A percentile compares a stretch with the other conserved stretches of the same genome.
These are phyloP conservation scores for Colletotrichum sp. DNA, from an alignment of 2,329 filamentous ascomycete genomes.

Conservation along the genomic window DNA sequence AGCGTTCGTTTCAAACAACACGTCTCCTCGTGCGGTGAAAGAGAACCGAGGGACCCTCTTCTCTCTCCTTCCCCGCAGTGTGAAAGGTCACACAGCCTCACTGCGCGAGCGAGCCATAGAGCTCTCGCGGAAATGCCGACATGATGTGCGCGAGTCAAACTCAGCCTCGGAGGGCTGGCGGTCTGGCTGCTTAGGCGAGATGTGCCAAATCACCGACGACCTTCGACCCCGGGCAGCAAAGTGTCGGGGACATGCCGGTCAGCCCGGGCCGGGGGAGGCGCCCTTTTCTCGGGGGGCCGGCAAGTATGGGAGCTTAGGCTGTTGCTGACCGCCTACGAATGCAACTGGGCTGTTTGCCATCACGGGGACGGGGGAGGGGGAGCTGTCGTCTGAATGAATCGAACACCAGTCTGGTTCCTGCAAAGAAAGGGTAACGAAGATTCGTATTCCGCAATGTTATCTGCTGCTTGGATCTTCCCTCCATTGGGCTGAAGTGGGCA, in stretches of 20 bases:
- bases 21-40: not conserved
- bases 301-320: not conserved
- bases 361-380: not conserved
- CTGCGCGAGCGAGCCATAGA: not conserved
- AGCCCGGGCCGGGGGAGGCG: not conserved
- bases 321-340: not conserved
- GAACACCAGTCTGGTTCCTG: not conserved
- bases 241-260: not conserved
- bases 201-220: not conserved
- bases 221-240: not conserved
- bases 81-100: not conserved
- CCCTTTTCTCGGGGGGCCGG: not conserved
- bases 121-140: not conserved
- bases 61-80: not conserved
- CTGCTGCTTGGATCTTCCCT: not conserved
- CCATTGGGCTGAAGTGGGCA: not conserved
- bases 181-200: not conserved
- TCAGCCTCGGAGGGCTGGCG: not conserved
- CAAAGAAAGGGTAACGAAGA: not conserved
- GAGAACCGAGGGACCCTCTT: not conserved
- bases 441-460: not conserved
- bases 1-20: not conserved
- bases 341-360: not conserved
- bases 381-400: not conserved
- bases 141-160: not conserved